These are phyloP conservation scores for Pyricularia pennisetigena DNA, from an alignment of 2,329 filamentous ascomycete species.

Conservation along the genomic window DNA sequence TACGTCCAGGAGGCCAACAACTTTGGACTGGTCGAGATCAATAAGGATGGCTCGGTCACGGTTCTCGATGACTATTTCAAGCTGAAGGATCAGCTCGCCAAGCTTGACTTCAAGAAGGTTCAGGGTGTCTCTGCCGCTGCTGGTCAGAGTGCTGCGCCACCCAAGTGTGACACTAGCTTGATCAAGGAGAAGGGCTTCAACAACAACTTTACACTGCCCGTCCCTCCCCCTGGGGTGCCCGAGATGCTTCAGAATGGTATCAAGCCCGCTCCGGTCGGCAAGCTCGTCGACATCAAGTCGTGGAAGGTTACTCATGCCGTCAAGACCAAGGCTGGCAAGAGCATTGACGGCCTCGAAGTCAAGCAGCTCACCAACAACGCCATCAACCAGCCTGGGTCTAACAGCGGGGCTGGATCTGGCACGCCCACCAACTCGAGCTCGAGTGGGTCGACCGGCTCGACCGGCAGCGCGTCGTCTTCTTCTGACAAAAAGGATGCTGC, in stretches of 20 bases:
- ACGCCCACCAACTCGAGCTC: background rate
- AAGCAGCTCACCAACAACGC: slow-evolving; percentile 31
- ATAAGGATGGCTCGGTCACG: slow-evolving; percentile 43
- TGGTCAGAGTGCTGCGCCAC: slow-evolving; percentile 37
- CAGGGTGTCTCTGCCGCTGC: slow-evolving; percentile 51
- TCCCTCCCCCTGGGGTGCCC: slow-evolving; percentile 55
- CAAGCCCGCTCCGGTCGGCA: slow-evolving; percentile 49
- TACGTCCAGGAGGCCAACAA: slow-evolving; percentile 62
- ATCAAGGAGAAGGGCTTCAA: slow-evolving; percentile 62
- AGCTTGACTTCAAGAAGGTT: slow-evolving; percentile 61
- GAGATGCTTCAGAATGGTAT: slow-evolving; percentile 72
- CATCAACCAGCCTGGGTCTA: slow-evolving; percentile 35
- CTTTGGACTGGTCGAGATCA: slow-evolving; percentile 55
- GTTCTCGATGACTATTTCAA: slow-evolving; percentile 61
- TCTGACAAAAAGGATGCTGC: background rate
- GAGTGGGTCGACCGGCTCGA: too few relatives aligned
- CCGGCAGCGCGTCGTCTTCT: background rate
- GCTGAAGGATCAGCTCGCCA: slow-evolving; percentile 64
- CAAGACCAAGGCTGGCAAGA: slow-evolving; percentile 52
- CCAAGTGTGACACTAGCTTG: slow-evolving; percentile 54
- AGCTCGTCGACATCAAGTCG: slow-evolving; percentile 50
- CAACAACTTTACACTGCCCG: slow-evolving; percentile 70
- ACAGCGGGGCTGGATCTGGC: slow-evolving; percentile 13
- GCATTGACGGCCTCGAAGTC: slow-evolving; percentile 41
- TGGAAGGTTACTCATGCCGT: slow-evolving; percentile 49